Base-by-base conservation (phyloP, 1,139 yeast genomes). In the Suhomyces guaymorum region DNA sequence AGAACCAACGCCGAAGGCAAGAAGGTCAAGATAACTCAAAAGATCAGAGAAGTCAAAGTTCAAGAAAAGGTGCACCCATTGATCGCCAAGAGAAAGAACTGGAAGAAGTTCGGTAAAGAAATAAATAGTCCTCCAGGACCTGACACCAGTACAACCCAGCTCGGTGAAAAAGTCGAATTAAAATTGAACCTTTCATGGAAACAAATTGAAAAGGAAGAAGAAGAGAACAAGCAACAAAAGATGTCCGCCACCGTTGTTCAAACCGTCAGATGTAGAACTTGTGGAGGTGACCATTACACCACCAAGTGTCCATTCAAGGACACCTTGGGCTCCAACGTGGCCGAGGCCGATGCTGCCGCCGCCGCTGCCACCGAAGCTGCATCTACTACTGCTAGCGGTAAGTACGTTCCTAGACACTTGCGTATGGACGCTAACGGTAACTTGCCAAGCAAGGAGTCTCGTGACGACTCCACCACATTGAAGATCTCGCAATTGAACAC, bases 251-350 rank as follows among this genome's bases (percentile, higher is more conserved):
- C 33, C 30, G 37, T 39, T 16, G 31, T 40, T 39, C 73, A 70
- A 48, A 61, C 76, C 47, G 66, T 83, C 54, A 71, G 68, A 55
- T 92, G 98, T 79, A 86, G 97, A 78, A 71, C 77, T 41, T 92
- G 99, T 83, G 83, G 83, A 48, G 97, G 96, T 56, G 85, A 81
- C 49, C 99, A 92, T 75, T 88, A 82, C 77, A 86, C 97, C 26
- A 71, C 90, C 59, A 82, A 85, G 68, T 92, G 99, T 84, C 98
- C 98, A 47, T 88, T 82, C 75, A 90, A 86, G 69, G 95, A 85
- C 54, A 85, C 94, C 27, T 73, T 92, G 62, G 94, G 90, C 24
- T 73, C 73, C 28, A 66, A 65, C 33, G 63, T 61, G 30, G 52
- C 59, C 22, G 61, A 68, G 26, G 60, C 64, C 28, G 52, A 61